Evolutionary conservation across 2,329 filamentous ascomycete species (phyloP), one percentile per base, ranked within the genome.

Genomic region (Xenoacremonium recifei): DNA sequence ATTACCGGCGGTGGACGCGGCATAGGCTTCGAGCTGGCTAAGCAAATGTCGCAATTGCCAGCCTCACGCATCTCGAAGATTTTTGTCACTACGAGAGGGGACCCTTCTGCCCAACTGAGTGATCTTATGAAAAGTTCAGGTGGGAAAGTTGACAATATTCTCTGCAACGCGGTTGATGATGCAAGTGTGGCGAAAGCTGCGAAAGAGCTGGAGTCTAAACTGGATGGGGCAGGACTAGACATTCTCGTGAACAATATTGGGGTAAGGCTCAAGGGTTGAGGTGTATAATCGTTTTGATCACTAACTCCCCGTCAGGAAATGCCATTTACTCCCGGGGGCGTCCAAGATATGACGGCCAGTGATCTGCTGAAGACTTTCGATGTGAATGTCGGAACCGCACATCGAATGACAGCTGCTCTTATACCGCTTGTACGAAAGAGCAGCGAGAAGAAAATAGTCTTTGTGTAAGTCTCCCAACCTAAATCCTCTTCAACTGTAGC

Each of bases 161-260:
- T 49, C 1, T 40, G 69, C 10, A 66, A 70, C 15, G 59, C 21
- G 3, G 33, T 29, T 66, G 11, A 65, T 9, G 3, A 25, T 9
- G 38, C 33, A 15, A 65, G 60, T 25, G 53, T 71, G 5, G 47
- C 64, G 32, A 41, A 58, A 17, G 69, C 66, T 0, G 66, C 48
- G 1, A 39, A 40, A 0, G 39, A 55, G 16, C 61, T 70, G 4
- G 60, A 67, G 29, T 19, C 32, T 1, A 49, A 47, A 2, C 48
- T 72, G 3, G 48, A 53, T 4, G 67, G 58, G 1, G 60, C 60
- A n/a, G 70, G 69, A 1, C 56, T 75, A 1, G 71, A 74, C 48
- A 65, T 73, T 9, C 43, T 74, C 23, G 60, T 74, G 42, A 74
- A 74, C 53, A 72, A 71, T 53, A 70, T 67, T 0, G 71, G 39